A percentile compares a stretch with the other conserved stretches of the same genome.
Conservation (phyloP, 108 stramenopile species). For the Cyclotella kingstonii region DNA sequence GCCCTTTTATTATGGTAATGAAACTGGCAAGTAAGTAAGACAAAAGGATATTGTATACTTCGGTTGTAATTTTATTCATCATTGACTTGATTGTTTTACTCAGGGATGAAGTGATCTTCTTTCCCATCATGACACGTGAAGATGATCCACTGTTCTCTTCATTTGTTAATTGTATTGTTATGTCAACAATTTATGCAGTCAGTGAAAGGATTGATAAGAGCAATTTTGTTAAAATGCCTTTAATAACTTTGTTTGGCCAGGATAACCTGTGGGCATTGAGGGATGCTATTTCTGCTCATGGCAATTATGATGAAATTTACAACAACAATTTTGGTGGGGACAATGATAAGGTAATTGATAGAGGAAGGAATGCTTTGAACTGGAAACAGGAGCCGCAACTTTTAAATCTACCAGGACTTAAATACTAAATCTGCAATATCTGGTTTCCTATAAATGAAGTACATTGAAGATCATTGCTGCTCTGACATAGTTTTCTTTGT, state of each 20-base stretch:
- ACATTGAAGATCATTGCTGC: no score
- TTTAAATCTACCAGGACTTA: conserved; percentile 2
- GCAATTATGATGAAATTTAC: conserved; percentile 9
- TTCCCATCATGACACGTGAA: conserved; percentile 36
- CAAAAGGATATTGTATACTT: conserved; percentile 5
- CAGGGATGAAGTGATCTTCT: conserved; percentile 21
- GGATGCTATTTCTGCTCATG: conserved; percentile 3
- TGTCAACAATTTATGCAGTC: conserved; percentile 40
- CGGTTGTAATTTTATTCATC: conserved; percentile 37
- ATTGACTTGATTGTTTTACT: conserved; percentile 9
- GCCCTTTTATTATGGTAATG: conserved; percentile 41
- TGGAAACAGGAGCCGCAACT: neutral
- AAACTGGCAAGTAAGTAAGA: conserved; percentile 5
- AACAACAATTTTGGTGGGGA: neutral
- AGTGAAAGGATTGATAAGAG: conserved; percentile 32
- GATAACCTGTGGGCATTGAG: conserved; percentile 3
- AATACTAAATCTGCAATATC: no score
- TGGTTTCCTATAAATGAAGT: no score
- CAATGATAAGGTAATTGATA: neutral
- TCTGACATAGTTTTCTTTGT: no score
- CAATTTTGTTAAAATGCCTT: conserved; percentile 23
- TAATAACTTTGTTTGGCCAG: conserved; percentile 30
- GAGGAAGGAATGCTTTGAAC: conserved; percentile 14
- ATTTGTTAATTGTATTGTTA: conserved; percentile 53
- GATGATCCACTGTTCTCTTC: conserved; percentile 44